A percentile compares a stretch with the other conserved stretches of the same genome.
Evolutionary conservation across 2,329 filamentous ascomycete species (phyloP).

Genomic region (Zopfia rhizophila): DNA sequence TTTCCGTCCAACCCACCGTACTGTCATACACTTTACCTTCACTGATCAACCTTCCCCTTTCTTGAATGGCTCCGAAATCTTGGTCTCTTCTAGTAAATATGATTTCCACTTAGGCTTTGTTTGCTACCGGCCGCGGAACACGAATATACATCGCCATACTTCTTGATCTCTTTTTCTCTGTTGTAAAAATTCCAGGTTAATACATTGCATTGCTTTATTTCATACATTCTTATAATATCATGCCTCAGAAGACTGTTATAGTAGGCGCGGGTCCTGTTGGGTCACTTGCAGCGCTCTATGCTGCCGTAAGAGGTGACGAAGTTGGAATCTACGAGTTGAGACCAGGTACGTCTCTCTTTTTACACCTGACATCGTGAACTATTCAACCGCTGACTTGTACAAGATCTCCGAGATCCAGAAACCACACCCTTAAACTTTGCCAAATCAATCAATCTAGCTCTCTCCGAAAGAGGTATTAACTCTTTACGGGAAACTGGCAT

Average conservation of each 20-base stretch:
- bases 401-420: conserved; percentile 86
- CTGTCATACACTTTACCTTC: too few relatives aligned
- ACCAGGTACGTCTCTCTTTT: conserved; percentile 71
- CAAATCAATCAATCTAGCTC: conserved; percentile 96
- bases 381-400: too few relatives aligned
- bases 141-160: not conserved
- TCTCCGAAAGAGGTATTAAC: conserved; percentile 93
- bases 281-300: conserved; percentile 90
- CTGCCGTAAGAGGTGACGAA: conserved; percentile 84
- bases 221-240: conserved; percentile 17
- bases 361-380: not conserved
- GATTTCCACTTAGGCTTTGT: not conserved
- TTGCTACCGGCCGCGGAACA: conserved; percentile 11
- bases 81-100: conserved; percentile 5
- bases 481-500: conserved; percentile 79
- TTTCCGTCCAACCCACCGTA: too few relatives aligned
- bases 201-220: conserved; percentile 3
- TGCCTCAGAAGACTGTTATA: conserved; percentile 76
- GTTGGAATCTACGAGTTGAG: conserved; percentile 96
- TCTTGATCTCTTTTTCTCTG: too few relatives aligned
- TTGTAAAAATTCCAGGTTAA: not conserved
- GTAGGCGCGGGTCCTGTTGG: conserved; percentile 95
- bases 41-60: too few relatives aligned
- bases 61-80: too few relatives aligned
- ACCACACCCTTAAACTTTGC: conserved; percentile 93